Conservation (phyloP, 768 basidiomycete species). For the Agaricus sinodeliciosus region DNA sequence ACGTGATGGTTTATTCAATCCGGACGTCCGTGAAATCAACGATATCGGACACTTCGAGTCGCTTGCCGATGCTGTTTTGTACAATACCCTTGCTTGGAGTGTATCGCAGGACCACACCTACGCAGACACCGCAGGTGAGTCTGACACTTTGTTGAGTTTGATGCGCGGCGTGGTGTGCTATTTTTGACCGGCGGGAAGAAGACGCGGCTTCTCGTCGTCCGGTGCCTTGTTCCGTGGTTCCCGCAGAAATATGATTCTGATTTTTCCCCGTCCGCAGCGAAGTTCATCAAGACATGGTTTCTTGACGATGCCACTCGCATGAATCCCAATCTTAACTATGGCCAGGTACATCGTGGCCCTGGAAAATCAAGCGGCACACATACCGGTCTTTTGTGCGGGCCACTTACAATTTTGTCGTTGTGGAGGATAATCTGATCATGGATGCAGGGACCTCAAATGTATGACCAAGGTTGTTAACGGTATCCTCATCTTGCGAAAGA, state of each 20-base stretch:
- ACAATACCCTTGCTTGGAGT: slow-evolving; percentile 52
- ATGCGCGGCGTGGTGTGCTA: neutral
- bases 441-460: slow-evolving; percentile 46
- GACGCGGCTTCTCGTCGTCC: neutral
- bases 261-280: slow-evolving; percentile 20
- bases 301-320: slow-evolving; percentile 48
- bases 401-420: neutral
- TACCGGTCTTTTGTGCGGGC: slow-evolving; percentile 43
- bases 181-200: neutral
- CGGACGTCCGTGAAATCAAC: slow-evolving; percentile 51
- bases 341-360: slow-evolving; percentile 41
- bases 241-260: neutral
- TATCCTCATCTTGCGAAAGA: slow-evolving; percentile 46
- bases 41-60: slow-evolving; percentile 48
- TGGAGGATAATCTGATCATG: neutral
- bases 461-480: slow-evolving; percentile 51
- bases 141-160: neutral
- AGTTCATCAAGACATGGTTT: slow-evolving; percentile 53
- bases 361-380: slow-evolving; percentile 34
- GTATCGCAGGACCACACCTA: slow-evolving; percentile 32
- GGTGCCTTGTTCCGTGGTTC: neutral
- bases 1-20: slow-evolving; percentile 60
- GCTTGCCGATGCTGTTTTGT: slow-evolving; percentile 54
- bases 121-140: slow-evolving; percentile 34
- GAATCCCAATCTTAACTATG: slow-evolving; percentile 60